These are phyloP conservation scores for Penicillium coffeae DNA, from an alignment of 495 filamentous ascomycete species.

Conservation along the genomic window DNA sequence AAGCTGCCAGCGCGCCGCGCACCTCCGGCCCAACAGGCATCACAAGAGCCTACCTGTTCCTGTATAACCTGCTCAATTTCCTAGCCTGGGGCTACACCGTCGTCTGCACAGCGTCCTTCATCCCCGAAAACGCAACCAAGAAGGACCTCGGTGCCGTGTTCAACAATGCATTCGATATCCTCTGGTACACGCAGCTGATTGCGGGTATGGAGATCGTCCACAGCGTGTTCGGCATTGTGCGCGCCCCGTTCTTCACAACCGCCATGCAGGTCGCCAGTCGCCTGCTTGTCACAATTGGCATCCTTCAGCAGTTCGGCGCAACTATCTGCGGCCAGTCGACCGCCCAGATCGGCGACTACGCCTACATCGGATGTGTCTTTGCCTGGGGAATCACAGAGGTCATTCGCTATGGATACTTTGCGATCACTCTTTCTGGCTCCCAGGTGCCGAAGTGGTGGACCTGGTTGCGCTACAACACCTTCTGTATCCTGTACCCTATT, in stretches of 20 bases:
- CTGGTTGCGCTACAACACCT: constrained; percentile 92
- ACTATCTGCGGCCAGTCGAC: constrained; percentile 27
- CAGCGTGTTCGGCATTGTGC: constrained; percentile 68
- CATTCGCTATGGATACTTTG: constrained; percentile 85
- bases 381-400: constrained; percentile 88
- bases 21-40: constrained; percentile 24
- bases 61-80: constrained; percentile 77
- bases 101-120: constrained; percentile 50
- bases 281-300: constrained; percentile 78
- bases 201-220: constrained; percentile 82
- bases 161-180: constrained; percentile 58
- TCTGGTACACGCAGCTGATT: constrained; percentile 72
- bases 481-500: constrained; percentile 86
- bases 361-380: constrained; percentile 49
- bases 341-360: constrained; percentile 36
- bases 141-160: constrained; percentile 49
- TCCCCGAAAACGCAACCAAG: constrained; percentile 24
- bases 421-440: constrained; percentile 59
- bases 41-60: constrained; percentile 59
- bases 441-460: constrained; percentile 59
- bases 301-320: constrained; percentile 57
- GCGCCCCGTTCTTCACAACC: constrained; percentile 80
- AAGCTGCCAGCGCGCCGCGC: constrained; percentile 8
- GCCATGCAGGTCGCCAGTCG: constrained; percentile 82
- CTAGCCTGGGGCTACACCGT: constrained; percentile 72